Evolutionary conservation across 2,329 filamentous ascomycete genomes (phyloP), one percentile per base, ranked within the genome.

Genomic region (Neopestalotiopsis sp.): DNA sequence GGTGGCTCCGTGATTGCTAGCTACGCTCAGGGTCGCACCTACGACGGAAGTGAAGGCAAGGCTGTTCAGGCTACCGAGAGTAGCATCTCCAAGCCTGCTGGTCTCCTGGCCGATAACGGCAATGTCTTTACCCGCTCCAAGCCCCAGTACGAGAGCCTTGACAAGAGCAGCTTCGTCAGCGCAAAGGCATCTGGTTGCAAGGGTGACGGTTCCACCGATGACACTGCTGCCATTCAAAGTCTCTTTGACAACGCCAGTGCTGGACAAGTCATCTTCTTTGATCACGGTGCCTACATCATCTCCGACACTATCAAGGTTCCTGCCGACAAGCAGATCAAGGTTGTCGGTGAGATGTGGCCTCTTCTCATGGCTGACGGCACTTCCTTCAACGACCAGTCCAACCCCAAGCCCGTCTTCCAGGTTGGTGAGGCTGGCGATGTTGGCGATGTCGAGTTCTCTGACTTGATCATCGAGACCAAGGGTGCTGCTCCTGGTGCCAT

Each of bases 321-420:
- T 10, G 59, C 59, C 59, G 59, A 62, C 68, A 92, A 92, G 84
- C 88, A 94, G 76, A 90, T 95, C 83, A 92, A 91, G 82, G 95
- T 98, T 77, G 93, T 93, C 7, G 95, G 95, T 75, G 94, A 98
- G 82, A 90, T 97, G 78, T 97, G 94, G 93, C 92, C 95, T 2
- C 83, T 97, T 71, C 92, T 98, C 79, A 92, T 98, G 87, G 95
- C 94, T 32, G 89, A 90, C 65, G 95, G 95, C 66, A 77, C 82
- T 75, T 86, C 81, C 72, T 98, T 98, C 85, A 83, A 86, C 71
- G 90, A 97, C 79, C 85, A 91, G 79, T 81, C 84, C 73, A 93
- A 94, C 77, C 95, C 94, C 56, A 89, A 90, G 78, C 89, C 94
- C n/a, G 92, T 97, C 75, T 93, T 97, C 82, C 92, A 96, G 79